phyloP scores from a whole-genome alignment of 2,329 filamentous ascomycete genomes.

The Trichoderma sp. region DNA sequence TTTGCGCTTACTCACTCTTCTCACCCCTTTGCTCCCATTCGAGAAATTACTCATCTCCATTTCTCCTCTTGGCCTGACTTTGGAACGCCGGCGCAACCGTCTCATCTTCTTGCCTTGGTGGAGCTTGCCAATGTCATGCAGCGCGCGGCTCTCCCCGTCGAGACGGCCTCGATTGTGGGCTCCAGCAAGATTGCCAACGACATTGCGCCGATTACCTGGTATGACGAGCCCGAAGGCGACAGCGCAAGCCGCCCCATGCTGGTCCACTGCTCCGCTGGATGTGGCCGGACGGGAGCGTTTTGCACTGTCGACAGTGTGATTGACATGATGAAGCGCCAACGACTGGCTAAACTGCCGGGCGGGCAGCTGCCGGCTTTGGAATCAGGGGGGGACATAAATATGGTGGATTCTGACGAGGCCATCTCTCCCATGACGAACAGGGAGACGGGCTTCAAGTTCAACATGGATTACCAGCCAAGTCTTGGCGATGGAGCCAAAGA shows the following conservation, averaged over 20 bases:
- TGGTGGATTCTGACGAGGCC: conserved; percentile 36
- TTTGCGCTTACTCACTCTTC: conserved; percentile 76
- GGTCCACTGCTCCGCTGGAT: conserved; percentile 94
- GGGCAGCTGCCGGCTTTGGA: conserved; percentile 22
- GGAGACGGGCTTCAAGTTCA: conserved; percentile 25
- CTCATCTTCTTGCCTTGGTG: conserved; percentile 82
- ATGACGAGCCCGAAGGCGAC: conserved; percentile 58
- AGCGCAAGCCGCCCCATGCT: conserved; percentile 65
- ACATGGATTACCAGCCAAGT: conserved; percentile 21
- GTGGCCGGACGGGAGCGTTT: conserved; percentile 92
- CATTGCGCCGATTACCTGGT: conserved; percentile 42
- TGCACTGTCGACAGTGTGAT: conserved; percentile 95
- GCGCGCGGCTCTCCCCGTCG: conserved; percentile 51
- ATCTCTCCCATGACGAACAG: conserved; percentile 30
- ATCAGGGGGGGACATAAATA: conserved; percentile 46
- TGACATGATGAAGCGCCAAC: conserved; percentile 92
- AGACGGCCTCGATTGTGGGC: conserved; percentile 39
- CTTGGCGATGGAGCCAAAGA: conserved; percentile 20
- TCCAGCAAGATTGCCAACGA: conserved; percentile 30
- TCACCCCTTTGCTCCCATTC: conserved; percentile 78
- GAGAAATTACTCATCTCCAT: conserved; percentile 91
- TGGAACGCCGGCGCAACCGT: conserved; percentile 83
- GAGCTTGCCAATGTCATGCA: conserved; percentile 79
- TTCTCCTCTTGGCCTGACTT: conserved; percentile 98
- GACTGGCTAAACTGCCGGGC: conserved; percentile 35